phyloP scores from a whole-genome alignment of 139 green algal genomes.

The Gonium pectorale region DNA sequence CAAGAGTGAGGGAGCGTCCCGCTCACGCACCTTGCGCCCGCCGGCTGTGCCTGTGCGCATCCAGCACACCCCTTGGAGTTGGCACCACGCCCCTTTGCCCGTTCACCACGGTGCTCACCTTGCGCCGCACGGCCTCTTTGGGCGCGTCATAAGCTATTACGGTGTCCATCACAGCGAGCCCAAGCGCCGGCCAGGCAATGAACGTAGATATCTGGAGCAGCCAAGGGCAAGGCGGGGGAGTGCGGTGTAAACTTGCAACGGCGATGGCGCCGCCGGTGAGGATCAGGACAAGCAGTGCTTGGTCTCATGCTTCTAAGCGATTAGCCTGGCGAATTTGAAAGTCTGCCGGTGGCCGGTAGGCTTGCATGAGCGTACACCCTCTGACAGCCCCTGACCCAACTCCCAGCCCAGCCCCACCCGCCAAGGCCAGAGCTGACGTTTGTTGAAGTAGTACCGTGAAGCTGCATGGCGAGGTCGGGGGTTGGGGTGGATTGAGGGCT shows the following conservation, averaged over 20 bases:
- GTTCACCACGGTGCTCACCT: no score
- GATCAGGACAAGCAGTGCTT: neutral
- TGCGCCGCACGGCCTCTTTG: constrained; percentile 21
- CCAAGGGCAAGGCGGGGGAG: neutral
- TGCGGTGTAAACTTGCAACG: neutral
- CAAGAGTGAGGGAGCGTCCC: no score
- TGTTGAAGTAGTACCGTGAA: constrained; percentile 46
- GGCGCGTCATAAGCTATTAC: constrained; percentile 30
- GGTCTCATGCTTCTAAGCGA: neutral
- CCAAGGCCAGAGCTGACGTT: constrained; percentile 45
- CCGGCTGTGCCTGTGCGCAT: no score
- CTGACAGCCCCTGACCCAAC: neutral
- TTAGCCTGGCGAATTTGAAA: neutral
- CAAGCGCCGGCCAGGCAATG: constrained; percentile 47
- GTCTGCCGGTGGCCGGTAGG: neutral
- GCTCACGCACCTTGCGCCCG: no score
- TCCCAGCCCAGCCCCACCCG: constrained; percentile 13
- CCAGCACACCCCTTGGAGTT: no score
- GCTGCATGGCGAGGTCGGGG: neutral
- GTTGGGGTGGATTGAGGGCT: neutral
- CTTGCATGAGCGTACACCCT: neutral
- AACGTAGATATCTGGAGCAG: constrained; percentile 46
- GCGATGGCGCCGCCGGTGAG: neutral
- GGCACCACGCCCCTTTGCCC: no score
- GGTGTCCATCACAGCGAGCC: constrained; percentile 55